Evolutionary conservation across 2,329 filamentous ascomycete species (phyloP).

Genomic region (Colletotrichum phormii): DNA sequence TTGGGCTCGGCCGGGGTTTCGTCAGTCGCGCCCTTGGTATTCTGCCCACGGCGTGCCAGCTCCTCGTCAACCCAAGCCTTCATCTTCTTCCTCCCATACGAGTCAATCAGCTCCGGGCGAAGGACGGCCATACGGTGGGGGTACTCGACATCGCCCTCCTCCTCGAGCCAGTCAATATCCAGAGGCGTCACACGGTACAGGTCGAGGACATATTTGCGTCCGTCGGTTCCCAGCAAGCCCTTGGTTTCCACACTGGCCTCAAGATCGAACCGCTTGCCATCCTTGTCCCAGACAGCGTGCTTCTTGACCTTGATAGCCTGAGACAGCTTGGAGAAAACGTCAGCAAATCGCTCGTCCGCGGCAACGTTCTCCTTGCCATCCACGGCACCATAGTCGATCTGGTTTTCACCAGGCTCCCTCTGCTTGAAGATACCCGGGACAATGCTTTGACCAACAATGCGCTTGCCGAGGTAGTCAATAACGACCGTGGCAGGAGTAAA

Average conservation of each 20-base stretch:
- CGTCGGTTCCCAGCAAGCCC: conserved; percentile 95
- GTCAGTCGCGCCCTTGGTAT: conserved; percentile 49
- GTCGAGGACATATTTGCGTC: conserved; percentile 96
- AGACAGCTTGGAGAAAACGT: conserved; percentile 89
- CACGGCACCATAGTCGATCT: conserved; percentile 98
- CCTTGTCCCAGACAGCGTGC: conserved; percentile 98
- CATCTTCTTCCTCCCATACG: conserved; percentile 86
- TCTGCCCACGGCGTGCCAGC: conserved; percentile 71
- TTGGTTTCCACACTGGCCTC: conserved; percentile 98
- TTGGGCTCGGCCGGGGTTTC: conserved; percentile 45
- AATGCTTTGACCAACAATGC: conserved; percentile 96
- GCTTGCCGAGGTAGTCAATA: conserved; percentile 96
- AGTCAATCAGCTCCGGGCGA: conserved; percentile 88
- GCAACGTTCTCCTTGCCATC: conserved; percentile 97
- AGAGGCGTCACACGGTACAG: conserved; percentile 94
- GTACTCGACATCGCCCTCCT: conserved; percentile 73
- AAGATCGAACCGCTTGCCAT: conserved; percentile 87
- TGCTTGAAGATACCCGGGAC: conserved; percentile 99
- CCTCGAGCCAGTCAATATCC: conserved; percentile 91
- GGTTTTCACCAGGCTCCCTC: conserved; percentile 95
- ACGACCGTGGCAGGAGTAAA: conserved; percentile 97
- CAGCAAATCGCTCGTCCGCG: conserved; percentile 85
- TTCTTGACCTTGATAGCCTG: conserved; percentile 92
- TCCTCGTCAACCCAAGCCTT: conserved; percentile 88
- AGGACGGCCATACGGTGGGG: conserved; percentile 97